These are phyloP conservation scores for Hanseniaspora sp. DNA, from an alignment of 1,139 yeast species.

Conservation along the genomic window DNA sequence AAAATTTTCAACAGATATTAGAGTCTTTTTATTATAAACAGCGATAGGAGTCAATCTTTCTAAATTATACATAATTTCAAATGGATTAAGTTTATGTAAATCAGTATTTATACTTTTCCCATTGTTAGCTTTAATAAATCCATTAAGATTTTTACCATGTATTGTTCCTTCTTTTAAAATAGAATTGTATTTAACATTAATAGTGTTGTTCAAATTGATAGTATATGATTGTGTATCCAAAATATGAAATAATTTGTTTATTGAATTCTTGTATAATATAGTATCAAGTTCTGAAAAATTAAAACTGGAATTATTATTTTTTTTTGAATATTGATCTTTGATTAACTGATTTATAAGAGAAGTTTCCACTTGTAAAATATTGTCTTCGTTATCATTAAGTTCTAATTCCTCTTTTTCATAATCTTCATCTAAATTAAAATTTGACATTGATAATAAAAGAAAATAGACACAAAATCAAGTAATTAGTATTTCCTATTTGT, in stretches of 20 bases:
- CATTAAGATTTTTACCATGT: slow-evolving; percentile 1
- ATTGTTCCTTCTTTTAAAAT: neutral
- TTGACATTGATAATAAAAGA: neutral
- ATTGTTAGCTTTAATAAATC: slow-evolving; percentile 12
- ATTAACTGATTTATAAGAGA: neutral
- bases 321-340: neutral
- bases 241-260: neutral
- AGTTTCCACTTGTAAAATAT: neutral
- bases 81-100: slow-evolving; percentile 7
- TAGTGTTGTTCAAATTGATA: neutral
- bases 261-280: neutral
- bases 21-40: neutral
- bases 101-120: slow-evolving; percentile 8
- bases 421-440: neutral
- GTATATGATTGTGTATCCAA: neutral
- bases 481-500: too few relatives aligned
- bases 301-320: neutral
- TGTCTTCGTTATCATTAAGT: neutral
- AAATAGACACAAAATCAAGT: too few relatives aligned
- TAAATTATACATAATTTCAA: slow-evolving; percentile 12
- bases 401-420: neutral
- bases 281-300: neutral
- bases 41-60: slow-evolving; percentile 9
- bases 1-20: slow-evolving; percentile 7
- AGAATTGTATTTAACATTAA: neutral